Conservation (phyloP, 768 basidiomycete species). For the Daedalea quercina region DNA sequence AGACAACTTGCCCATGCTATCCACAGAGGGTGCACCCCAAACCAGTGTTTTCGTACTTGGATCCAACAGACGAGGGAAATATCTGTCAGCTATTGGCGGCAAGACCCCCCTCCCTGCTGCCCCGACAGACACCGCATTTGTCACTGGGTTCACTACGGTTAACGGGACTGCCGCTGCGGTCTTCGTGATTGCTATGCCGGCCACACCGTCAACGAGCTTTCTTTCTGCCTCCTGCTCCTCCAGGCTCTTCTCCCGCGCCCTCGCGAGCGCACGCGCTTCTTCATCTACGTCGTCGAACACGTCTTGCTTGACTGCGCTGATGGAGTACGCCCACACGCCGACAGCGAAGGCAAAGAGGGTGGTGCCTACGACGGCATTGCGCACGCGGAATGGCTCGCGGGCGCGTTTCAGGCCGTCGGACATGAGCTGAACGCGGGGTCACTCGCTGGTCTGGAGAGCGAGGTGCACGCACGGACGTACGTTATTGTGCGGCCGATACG, state of each 20-base stretch:
- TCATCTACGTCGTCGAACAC: conserved; percentile 85
- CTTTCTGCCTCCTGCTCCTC: conserved; percentile 26
- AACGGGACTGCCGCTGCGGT: background rate
- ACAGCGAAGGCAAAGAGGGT: conserved; percentile 66
- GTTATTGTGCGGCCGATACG: conserved; percentile 34
- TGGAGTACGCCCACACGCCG: conserved; percentile 88
- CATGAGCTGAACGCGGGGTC: conserved; percentile 50
- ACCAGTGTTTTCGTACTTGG: conserved; percentile 58
- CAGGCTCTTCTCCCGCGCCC: conserved; percentile 19
- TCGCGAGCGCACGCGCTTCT: conserved; percentile 55
- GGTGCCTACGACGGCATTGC: conserved; percentile 76
- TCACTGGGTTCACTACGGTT: background rate
- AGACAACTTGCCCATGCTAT: conserved; percentile 46
- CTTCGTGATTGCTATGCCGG: conserved; percentile 9
- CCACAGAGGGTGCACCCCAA: conserved; percentile 68
- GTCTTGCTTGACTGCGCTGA: conserved; percentile 91
- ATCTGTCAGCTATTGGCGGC: conserved; percentile 32
- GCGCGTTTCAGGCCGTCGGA: conserved; percentile 86
- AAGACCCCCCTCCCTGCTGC: conserved; percentile 35
- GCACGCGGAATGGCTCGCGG: conserved; percentile 72
- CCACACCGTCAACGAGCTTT: conserved; percentile 17
- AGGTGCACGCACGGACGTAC: conserved; percentile 14
- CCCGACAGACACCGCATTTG: background rate
- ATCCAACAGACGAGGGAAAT: conserved; percentile 49
- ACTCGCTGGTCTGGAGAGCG: background rate